phyloP scores from a whole-genome alignment of 805 yeast species.

The Starmerella bacillaris region DNA sequence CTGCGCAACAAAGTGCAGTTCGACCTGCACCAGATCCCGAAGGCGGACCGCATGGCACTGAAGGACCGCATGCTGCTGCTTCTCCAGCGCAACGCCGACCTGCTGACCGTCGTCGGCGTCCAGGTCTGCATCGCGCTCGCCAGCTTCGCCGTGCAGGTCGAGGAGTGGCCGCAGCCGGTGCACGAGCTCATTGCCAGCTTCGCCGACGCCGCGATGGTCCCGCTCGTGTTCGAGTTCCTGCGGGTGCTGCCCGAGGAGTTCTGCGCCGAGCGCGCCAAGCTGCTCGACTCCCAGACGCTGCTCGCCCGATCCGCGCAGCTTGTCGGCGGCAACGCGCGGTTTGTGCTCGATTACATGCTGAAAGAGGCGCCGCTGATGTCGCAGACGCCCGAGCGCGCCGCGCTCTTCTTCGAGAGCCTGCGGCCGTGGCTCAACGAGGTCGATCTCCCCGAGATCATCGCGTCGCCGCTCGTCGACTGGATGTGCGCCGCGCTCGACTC shows the following conservation, averaged over 20 bases:
- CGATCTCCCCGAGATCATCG: slow-evolving; percentile 50
- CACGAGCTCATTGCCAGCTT: slow-evolving; percentile 39
- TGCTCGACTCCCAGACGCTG: slow-evolving; percentile 12
- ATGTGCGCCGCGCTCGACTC: slow-evolving; percentile 47
- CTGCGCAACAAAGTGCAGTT: slow-evolving; percentile 67
- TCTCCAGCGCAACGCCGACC: slow-evolving; percentile 29
- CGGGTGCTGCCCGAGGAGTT: slow-evolving; percentile 85
- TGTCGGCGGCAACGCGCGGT: slow-evolving; percentile 47
- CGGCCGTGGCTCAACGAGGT: slow-evolving; percentile 85
- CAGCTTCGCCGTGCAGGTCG: slow-evolving; percentile 59
- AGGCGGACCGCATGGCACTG: slow-evolving; percentile 36
- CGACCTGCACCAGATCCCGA: slow-evolving; percentile 64
- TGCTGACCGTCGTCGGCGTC: slow-evolving; percentile 45
- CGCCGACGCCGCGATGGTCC: slow-evolving; percentile 27
- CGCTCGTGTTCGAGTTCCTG: slow-evolving; percentile 50
- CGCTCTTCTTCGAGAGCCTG: slow-evolving; percentile 49
- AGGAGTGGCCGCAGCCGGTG: slow-evolving; percentile 55
- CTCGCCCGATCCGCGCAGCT: slow-evolving; percentile 39
- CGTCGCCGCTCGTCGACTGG: slow-evolving; percentile 45
- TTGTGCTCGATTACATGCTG: slow-evolving; percentile 46
- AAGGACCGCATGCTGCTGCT: slow-evolving; percentile 50
- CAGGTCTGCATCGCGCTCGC: slow-evolving; percentile 73
- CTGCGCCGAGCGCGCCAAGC: slow-evolving; percentile 60
- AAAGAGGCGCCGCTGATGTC: slow-evolving; percentile 26
- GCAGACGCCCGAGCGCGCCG: slow-evolving; percentile 13